A percentile compares a stretch with the other conserved stretches of the same genome.
phyloP scores from a whole-genome alignment of 2,329 filamentous ascomycete genomes.

The Fusarium haematococcum region DNA sequence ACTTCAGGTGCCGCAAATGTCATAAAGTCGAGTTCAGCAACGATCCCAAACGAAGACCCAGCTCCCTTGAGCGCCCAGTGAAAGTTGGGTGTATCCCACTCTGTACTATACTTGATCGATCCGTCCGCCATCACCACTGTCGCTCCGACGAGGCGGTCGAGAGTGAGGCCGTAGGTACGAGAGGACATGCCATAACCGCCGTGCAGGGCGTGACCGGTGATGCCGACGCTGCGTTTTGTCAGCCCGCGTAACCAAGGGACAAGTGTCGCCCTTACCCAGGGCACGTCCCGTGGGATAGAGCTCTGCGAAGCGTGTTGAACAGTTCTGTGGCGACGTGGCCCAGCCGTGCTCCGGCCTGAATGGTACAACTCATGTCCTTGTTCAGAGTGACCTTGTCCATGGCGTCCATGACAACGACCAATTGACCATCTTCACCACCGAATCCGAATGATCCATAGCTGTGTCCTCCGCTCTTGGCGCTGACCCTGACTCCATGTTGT shows the following conservation, averaged over 20 bases:
- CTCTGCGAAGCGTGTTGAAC: conserved; percentile 52
- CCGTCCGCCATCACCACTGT: conserved; percentile 46
- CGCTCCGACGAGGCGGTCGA: conserved; percentile 46
- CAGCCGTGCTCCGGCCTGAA: conserved; percentile 61
- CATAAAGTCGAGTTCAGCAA: conserved; percentile 45
- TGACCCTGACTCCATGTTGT: conserved; percentile 57
- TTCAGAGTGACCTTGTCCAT: conserved; percentile 50
- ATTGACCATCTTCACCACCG: conserved; percentile 55
- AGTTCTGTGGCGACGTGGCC: conserved; percentile 59
- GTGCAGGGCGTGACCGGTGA: conserved; percentile 45
- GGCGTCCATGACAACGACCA: conserved; percentile 55
- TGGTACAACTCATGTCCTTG: conserved; percentile 29
- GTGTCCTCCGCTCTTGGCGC: conserved; percentile 64
- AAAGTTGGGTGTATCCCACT: conserved; percentile 40
- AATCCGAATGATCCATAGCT: conserved; percentile 64
- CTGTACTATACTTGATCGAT: conserved; percentile 36
- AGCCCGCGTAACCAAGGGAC: not conserved
- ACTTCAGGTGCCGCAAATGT: conserved; percentile 40
- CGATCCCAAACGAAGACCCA: conserved; percentile 49
- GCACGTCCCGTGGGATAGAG: conserved; percentile 64
- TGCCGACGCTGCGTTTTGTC: conserved; percentile 39
- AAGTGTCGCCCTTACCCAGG: conserved; percentile 54
- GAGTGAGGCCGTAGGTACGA: conserved; percentile 43
- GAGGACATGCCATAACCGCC: conserved; percentile 49
- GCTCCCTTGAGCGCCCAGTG: conserved; percentile 49